Conservation (phyloP, 2,329 filamentous ascomycete genomes). For the Teratosphaeriaceae sp. region DNA sequence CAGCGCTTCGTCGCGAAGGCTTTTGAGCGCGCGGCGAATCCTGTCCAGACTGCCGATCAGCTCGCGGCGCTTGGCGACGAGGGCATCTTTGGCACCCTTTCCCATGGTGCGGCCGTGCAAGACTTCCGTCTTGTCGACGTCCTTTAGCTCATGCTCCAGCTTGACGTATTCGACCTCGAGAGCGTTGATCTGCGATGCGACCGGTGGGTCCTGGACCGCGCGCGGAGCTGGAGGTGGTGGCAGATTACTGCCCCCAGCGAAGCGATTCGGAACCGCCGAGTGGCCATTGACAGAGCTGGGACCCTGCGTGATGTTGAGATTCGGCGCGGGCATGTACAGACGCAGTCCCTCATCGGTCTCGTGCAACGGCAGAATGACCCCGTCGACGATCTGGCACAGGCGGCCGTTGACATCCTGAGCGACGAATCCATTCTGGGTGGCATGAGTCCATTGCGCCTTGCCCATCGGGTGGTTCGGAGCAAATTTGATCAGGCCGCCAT, state of each 20-base stretch:
- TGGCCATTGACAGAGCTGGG: conserved; percentile 8
- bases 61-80: conserved; percentile 28
- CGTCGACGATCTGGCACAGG: conserved; percentile 32
- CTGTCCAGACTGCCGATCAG: conserved; percentile 28
- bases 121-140: conserved; percentile 33
- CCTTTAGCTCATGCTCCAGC: conserved; percentile 29
- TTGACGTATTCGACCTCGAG: conserved; percentile 32
- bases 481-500: conserved; percentile 32
- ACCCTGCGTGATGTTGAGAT: conserved; percentile 24
- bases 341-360: conserved; percentile 28
- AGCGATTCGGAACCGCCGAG: conserved; percentile 1
- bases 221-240: neutral
- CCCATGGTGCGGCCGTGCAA: conserved; percentile 28
- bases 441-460: conserved; percentile 24
- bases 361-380: conserved; percentile 28
- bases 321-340: conserved; percentile 31
- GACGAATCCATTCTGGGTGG: conserved; percentile 31
- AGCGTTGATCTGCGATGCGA: conserved; percentile 26
- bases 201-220: conserved; percentile 18
- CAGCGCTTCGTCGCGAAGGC: conserved; percentile 21
- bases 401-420: conserved; percentile 30
- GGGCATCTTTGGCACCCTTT: conserved; percentile 23
- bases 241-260: neutral
- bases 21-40: conserved; percentile 29
- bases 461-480: conserved; percentile 28